These are phyloP conservation scores for Backusella mclennaniae DNA, from an alignment of 192 early-diverging fungal species.

Conservation along the genomic window DNA sequence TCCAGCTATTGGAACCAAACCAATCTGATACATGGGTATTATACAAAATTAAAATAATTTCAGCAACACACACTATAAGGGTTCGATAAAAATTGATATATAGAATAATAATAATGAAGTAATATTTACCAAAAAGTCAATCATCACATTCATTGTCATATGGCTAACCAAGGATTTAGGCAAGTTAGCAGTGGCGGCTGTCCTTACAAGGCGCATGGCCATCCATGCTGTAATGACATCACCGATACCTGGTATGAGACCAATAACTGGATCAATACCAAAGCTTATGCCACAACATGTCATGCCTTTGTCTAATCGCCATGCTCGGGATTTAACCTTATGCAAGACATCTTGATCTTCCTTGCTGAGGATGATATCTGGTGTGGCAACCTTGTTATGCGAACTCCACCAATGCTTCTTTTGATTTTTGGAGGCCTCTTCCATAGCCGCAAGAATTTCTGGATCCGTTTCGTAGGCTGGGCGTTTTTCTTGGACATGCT, in stretches of 20 bases:
- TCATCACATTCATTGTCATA: constrained; percentile 47
- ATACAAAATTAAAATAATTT: neutral
- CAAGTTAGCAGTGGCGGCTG: constrained; percentile 42
- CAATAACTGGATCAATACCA: constrained; percentile 49
- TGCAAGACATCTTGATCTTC: constrained; percentile 29
- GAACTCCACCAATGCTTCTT: constrained; percentile 25
- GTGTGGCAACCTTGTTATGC: neutral
- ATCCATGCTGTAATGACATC: constrained; percentile 41
- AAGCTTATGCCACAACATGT: constrained; percentile 37
- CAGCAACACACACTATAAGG: neutral
- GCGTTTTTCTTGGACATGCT: neutral
- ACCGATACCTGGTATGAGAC: constrained; percentile 51
- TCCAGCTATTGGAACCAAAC: constrained; percentile 48
- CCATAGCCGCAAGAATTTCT: constrained; percentile 22
- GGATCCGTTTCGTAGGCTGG: constrained; percentile 18
- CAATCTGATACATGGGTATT: constrained; percentile 34
- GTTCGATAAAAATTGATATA: neutral
- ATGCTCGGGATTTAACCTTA: constrained; percentile 44
- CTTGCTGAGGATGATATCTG: constrained; percentile 27
- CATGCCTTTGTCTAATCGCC: constrained; percentile 43
- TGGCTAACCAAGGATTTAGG: constrained; percentile 33
- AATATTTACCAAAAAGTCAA: constrained; percentile 49
- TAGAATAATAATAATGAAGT: neutral
- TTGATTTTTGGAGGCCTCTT: constrained; percentile 15
- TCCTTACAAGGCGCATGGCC: constrained; percentile 39